These are phyloP conservation scores for Alternaria novae-zelandiae DNA, from an alignment of 2,329 filamentous ascomycete species.

Conservation along the genomic window DNA sequence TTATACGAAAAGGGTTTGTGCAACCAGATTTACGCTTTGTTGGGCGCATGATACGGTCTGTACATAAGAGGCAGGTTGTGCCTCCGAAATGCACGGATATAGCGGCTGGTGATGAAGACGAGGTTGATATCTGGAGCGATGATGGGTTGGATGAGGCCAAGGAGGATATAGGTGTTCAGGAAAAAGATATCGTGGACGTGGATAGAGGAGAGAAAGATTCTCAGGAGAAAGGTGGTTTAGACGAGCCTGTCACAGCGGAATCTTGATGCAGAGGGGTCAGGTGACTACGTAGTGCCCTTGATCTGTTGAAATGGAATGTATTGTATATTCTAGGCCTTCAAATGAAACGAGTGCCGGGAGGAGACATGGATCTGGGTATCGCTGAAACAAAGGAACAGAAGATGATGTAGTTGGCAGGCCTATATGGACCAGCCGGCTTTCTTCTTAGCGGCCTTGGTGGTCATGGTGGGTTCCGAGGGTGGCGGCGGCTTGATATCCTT, in stretches of 20 bases:
- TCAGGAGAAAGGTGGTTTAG: background rate
- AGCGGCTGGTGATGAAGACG: background rate
- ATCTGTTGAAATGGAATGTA: background rate
- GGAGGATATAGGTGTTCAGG: background rate
- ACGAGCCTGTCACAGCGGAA: background rate
- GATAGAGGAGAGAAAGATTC: no score
- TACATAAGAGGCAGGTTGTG: background rate
- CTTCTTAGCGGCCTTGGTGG: constrained; percentile 46
- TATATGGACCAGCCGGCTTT: constrained; percentile 45
- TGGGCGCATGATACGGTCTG: background rate
- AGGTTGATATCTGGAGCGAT: background rate
- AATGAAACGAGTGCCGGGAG: background rate
- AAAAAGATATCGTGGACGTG: background rate
- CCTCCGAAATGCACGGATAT: background rate
- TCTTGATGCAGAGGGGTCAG: background rate
- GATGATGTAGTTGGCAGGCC: background rate
- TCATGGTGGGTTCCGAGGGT: constrained; percentile 28
- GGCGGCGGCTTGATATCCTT: constrained; percentile 34
- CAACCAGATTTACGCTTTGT: background rate
- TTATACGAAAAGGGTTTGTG: background rate
- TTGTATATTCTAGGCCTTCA: background rate
- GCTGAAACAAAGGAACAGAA: background rate
- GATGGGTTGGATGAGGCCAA: background rate
- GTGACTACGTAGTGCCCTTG: background rate
- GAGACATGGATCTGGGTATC: constrained; percentile 5